phyloP scores from a whole-genome alignment of 805 yeast genomes.

The Candida maesae region DNA sequence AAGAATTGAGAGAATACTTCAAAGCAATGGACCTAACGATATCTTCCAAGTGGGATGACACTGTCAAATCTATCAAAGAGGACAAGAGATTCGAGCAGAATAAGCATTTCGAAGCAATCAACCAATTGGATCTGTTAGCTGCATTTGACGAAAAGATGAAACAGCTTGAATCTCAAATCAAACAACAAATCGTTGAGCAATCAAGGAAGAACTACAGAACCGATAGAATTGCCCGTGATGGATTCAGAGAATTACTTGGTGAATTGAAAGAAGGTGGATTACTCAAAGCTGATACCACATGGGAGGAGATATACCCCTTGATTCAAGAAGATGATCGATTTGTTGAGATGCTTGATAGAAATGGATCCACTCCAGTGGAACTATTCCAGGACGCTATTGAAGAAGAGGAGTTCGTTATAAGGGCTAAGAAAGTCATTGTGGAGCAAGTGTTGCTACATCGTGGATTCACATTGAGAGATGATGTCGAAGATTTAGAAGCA shows the following conservation, averaged over 20 bases:
- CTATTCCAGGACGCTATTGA: constrained; percentile 72
- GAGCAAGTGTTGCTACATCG: constrained; percentile 44
- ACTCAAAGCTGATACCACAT: constrained; percentile 50
- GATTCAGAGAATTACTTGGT: constrained; percentile 45
- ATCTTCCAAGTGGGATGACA: constrained; percentile 20
- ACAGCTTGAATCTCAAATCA: constrained; percentile 28
- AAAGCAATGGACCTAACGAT: constrained; percentile 29
- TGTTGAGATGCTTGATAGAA: constrained; percentile 60
- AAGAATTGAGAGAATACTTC: constrained; percentile 51
- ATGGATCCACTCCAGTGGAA: constrained; percentile 76
- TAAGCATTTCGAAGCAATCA: constrained; percentile 48
- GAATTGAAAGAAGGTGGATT: constrained; percentile 30
- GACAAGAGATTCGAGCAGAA: constrained; percentile 58
- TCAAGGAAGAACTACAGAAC: constrained; percentile 42
- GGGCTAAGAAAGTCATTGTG: constrained; percentile 57
- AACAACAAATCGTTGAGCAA: constrained; percentile 20
- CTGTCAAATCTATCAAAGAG: constrained; percentile 16
- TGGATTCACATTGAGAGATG: constrained; percentile 24
- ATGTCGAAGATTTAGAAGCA: constrained; percentile 17
- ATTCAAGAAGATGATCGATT: constrained; percentile 57
- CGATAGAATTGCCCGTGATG: constrained; percentile 66
- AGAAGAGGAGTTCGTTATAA: constrained; percentile 51
- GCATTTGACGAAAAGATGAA: constrained; percentile 39
- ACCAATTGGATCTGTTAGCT: constrained; percentile 55
- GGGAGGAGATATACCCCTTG: constrained; percentile 51